Conservation (phyloP, 106 monocot species). For the Chionographis japonica region DNA sequence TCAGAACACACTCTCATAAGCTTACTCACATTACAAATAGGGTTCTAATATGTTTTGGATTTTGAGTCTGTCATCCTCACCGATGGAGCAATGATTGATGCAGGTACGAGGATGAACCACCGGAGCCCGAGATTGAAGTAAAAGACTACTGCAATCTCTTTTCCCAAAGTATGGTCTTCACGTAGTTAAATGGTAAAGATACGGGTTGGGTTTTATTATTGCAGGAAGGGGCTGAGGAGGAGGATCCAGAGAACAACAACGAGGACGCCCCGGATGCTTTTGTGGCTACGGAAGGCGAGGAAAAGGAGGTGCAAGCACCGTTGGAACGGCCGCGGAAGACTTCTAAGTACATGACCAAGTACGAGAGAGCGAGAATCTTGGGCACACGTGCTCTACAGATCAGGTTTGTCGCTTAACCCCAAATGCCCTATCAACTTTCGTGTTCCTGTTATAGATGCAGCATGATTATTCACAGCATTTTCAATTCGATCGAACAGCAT, state of each 20-base stretch:
- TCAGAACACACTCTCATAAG: too few species aligned
- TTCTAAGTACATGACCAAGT: constrained; percentile 39
- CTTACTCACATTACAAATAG: too few species aligned
- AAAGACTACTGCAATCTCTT: background rate
- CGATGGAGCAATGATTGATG: background rate
- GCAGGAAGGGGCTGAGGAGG: constrained; percentile 81
- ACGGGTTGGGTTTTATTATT: background rate
- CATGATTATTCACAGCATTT: background rate
- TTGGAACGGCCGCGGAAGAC: constrained; percentile 18
- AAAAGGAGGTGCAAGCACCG: constrained; percentile 36
- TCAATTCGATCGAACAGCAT: constrained; percentile 18
- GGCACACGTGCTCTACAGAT: constrained; percentile 39
- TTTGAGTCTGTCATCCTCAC: too few species aligned
- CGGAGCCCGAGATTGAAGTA: constrained; percentile 92
- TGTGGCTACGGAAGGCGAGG: constrained; percentile 41
- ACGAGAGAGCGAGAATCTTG: constrained; percentile 37
- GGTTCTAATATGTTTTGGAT: too few species aligned
- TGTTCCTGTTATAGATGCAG: too few species aligned
- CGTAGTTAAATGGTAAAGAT: background rate
- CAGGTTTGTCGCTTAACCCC: constrained; percentile 4
- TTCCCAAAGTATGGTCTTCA: background rate
- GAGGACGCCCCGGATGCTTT: constrained; percentile 68
- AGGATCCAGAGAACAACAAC: constrained; percentile 66
- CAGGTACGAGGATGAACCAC: constrained; percentile 95
- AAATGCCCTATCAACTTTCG: too few species aligned